A percentile compares a stretch with the other conserved stretches of the same genome.
These are phyloP conservation scores for Articulospora tetracladia DNA, from an alignment of 495 filamentous ascomycete genomes.

Conservation along the genomic window DNA sequence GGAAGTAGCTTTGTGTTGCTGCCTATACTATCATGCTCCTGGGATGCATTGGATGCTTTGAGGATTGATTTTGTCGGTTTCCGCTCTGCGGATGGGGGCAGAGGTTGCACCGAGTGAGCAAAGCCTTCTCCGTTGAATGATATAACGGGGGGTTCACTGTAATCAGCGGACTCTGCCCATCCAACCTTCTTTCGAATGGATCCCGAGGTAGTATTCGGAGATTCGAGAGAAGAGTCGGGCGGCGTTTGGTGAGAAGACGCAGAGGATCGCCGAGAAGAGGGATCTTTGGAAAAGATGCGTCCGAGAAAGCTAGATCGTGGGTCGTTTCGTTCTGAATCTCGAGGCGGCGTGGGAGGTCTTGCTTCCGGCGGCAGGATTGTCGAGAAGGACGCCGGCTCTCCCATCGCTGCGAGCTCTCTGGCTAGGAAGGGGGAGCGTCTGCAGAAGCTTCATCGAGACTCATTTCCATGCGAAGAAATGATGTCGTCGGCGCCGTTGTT, in stretches of 20 bases:
- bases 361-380: conserved; percentile 38
- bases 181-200: conserved; percentile 63
- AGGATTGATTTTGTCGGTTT: conserved; percentile 84
- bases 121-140: conserved; percentile 20
- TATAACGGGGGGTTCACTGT: conserved; percentile 56
- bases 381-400: conserved; percentile 36
- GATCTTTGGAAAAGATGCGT: conserved; percentile 5
- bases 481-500: not conserved
- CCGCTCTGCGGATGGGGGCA: conserved; percentile 56
- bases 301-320: not conserved
- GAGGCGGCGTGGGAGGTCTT: conserved; percentile 53
- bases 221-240: conserved; percentile 35
- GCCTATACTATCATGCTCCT: conserved; percentile 30
- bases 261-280: conserved; percentile 5
- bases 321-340: conserved; percentile 31
- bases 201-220: conserved; percentile 40
- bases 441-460: conserved; percentile 19
- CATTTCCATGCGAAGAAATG: conserved; percentile 2
- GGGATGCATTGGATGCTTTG: conserved; percentile 52
- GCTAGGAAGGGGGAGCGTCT: not conserved
- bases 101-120: conserved; percentile 39
- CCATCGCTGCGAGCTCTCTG: conserved; percentile 39
- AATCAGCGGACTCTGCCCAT: conserved; percentile 70
- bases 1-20: conserved; percentile 29
- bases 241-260: conserved; percentile 33